Conservation (phyloP, 73 alveolate species). For the Tetrahymena malaccensis region DNA sequence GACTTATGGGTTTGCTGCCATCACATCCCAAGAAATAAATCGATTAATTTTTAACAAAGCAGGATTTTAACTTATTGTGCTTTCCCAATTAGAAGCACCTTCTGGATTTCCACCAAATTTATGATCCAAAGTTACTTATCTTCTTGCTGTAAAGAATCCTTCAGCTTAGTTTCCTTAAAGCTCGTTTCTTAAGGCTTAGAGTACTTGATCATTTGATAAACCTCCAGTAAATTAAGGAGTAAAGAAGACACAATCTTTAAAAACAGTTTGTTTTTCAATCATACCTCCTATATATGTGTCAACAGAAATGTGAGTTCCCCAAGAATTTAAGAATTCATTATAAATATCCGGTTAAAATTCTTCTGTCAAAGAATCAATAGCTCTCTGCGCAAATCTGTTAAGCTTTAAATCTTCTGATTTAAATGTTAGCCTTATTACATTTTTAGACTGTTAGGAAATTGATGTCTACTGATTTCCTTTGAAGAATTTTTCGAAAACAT, state of each 20-base stretch:
- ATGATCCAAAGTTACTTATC: not conserved
- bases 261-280: no score
- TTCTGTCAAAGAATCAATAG: not conserved
- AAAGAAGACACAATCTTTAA: not conserved
- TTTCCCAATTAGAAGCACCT: not conserved
- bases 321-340: no score
- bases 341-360: no score
- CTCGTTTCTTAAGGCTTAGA: not conserved
- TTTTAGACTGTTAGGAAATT: not conserved
- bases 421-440: not conserved
- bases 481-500: not conserved
- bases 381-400: not conserved
- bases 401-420: not conserved
- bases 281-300: no score
- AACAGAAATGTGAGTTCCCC: no score
- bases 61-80: not conserved
- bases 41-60: not conserved
- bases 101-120: not conserved
- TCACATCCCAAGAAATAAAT: not conserved
- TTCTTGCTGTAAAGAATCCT: not conserved
- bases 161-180: not conserved
- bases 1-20: not conserved
- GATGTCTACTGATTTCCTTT: not conserved
- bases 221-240: not conserved
- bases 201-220: not conserved